Conservation (phyloP, 1,139 yeast genomes). For the Yamadazyma songkhlaensis region DNA sequence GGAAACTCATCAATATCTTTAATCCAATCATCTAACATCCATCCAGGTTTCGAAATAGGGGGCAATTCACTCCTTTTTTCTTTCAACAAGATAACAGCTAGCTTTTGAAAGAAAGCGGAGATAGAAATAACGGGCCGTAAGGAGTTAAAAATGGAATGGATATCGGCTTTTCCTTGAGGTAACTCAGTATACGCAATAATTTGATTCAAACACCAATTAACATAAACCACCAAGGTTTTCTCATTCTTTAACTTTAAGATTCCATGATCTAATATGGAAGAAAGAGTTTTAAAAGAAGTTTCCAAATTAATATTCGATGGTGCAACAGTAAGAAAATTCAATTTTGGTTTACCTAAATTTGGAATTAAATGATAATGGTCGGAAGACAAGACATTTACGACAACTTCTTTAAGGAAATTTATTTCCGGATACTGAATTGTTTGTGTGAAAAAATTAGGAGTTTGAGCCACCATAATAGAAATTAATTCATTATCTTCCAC, state of each 20-base stretch:
- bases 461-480: neutral
- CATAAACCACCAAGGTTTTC: conserved; percentile 10
- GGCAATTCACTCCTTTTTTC: conserved; percentile 1
- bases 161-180: conserved; percentile 12
- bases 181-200: conserved; percentile 12
- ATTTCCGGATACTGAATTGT: neutral
- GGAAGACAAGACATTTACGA: neutral
- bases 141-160: conserved; percentile 21
- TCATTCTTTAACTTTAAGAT: conserved; percentile 9
- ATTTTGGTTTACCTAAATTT: neutral
- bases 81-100: neutral
- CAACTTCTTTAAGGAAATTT: neutral
- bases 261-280: conserved; percentile 29
- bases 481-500: neutral
- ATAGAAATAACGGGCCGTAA: conserved; percentile 26
- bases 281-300: conserved; percentile 16
- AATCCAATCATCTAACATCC: conserved; percentile 5
- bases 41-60: conserved; percentile 6
- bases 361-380: neutral
- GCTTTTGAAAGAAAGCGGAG: conserved; percentile 11
- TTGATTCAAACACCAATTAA: conserved; percentile 10
- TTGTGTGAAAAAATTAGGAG: neutral
- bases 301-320: conserved; percentile 7
- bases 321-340: conserved; percentile 1
- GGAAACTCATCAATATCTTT: neutral